Base-by-base conservation (phyloP, 768 basidiomycete species). In the Serpula lacrymans region DNA sequence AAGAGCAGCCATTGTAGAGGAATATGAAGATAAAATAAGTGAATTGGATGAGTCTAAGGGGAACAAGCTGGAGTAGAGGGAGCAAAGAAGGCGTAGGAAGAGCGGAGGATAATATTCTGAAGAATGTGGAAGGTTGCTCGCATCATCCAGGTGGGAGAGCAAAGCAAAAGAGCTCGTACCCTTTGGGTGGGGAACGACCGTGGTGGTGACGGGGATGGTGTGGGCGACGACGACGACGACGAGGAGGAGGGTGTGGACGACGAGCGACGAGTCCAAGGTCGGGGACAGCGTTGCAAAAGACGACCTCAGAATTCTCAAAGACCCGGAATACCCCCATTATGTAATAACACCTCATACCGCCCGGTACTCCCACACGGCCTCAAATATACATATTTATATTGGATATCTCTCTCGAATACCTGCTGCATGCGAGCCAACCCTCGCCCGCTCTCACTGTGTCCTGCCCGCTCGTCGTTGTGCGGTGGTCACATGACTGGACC, bases 1-100 rank as follows among this genome's bases (percentile, higher is more conserved):
- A 43, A 58, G 54, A 32, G 60, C 45, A 31, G 62, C 35, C 73
- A 78, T 78, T 52, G 50, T 31, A 36, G 35, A 18, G 45, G 49
- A 54, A 43, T 43, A 42, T 45, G 35, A 27, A 50, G 51, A 45
- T 50, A 50, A 43, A 57, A 34, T 54, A 48, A 35, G 32, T 38
- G 46, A 43, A 46, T 28, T 46, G 41, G 29, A 20, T 1, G 41
- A 22, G 49, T 59, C 59, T 55, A 55, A 43, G 43, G 14, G 40
- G 42, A 50, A 43, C 37, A 52, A 42, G 30, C 34, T 41, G 30
- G 38, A 39, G 29, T 35, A 35, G 34, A 48, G 39, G 42, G 47
- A 45, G 28, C 27, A 18, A 18, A 41, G 44, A 51, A 41, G 47
- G 41, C 48, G 38, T 29, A 34, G 48, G 45, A 48, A 31, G 49